These are phyloP conservation scores for Lentinula detonsa DNA, from an alignment of 768 basidiomycete genomes.

Conservation along the genomic window DNA sequence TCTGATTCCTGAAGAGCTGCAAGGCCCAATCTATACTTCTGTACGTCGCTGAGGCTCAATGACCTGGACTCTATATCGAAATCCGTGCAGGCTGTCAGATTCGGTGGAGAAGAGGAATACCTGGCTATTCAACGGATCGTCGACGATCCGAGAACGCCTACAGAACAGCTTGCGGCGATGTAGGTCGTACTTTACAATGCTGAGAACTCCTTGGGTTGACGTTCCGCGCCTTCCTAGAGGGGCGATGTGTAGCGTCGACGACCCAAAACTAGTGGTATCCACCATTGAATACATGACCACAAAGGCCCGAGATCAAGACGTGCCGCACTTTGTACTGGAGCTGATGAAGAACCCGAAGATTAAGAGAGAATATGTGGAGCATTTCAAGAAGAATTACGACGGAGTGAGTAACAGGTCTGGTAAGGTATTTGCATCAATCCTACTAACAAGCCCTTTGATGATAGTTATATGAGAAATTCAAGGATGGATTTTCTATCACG, in stretches of 20 bases:
- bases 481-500: constrained; percentile 58
- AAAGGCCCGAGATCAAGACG: constrained; percentile 55
- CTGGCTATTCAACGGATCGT: constrained; percentile 63
- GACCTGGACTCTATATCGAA: background rate
- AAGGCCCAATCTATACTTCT: constrained; percentile 43
- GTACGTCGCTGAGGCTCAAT: constrained; percentile 27
- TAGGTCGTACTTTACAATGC: constrained; percentile 22
- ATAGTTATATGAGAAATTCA: constrained; percentile 64
- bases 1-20: constrained; percentile 75
- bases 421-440: background rate
- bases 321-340: constrained; percentile 57
- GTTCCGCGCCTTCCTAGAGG: constrained; percentile 29
- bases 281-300: constrained; percentile 56
- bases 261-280: constrained; percentile 50
- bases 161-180: constrained; percentile 67
- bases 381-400: constrained; percentile 68
- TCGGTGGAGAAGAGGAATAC: constrained; percentile 73
- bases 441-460: constrained; percentile 1
- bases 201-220: background rate
- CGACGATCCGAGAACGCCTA: constrained; percentile 68
- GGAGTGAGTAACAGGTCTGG: constrained; percentile 31
- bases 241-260: constrained; percentile 58
- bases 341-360: constrained; percentile 50
- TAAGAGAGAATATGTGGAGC: constrained; percentile 47
- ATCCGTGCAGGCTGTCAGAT: constrained; percentile 51